Percentiles rank a stretch among this genome's conserved stretches.
phyloP scores from a whole-genome alignment of 495 filamentous ascomycete species.

The Endocarpon pusillum region DNA sequence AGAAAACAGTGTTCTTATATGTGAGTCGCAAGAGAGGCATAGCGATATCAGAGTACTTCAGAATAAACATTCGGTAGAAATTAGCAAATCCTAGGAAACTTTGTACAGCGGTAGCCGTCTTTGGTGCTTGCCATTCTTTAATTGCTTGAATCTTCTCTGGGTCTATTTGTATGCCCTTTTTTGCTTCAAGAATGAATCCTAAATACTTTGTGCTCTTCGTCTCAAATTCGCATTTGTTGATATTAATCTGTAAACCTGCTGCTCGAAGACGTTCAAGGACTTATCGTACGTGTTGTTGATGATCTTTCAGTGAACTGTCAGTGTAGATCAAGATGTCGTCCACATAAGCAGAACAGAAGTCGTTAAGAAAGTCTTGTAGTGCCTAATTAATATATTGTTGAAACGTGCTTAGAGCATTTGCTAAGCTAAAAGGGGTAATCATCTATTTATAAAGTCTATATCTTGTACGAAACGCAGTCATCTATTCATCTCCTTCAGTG shows the following conservation, averaged over 20 bases:
- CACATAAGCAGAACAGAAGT: slow-evolving; percentile 8
- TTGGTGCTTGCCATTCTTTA: background rate
- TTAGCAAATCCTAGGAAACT: slow-evolving; percentile 2
- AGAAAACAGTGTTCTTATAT: background rate
- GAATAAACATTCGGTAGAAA: slow-evolving; percentile 3
- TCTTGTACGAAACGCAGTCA: slow-evolving; percentile 10
- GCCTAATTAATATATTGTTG: slow-evolving; percentile 12
- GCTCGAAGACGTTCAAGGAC: slow-evolving; percentile 2
- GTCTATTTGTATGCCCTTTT: slow-evolving; percentile 1
- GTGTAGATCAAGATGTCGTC: slow-evolving; percentile 11
- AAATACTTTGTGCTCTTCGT: slow-evolving; percentile 2
- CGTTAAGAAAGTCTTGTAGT: slow-evolving; percentile 6
- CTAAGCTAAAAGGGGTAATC: too few relatives aligned
- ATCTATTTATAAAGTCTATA: too few relatives aligned
- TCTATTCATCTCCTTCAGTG: slow-evolving; percentile 7
- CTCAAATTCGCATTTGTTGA: slow-evolving; percentile 5
- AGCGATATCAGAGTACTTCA: background rate
- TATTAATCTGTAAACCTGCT: slow-evolving; percentile 5
- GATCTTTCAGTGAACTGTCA: slow-evolving; percentile 3
- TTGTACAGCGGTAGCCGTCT: background rate
- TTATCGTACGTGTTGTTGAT: slow-evolving; percentile 7
- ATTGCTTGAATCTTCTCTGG: background rate
- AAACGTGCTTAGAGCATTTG: too few relatives aligned
- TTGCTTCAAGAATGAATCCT: background rate
- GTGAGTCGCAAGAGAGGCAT: background rate